Conservation (phyloP, 2,329 filamentous ascomycete species). For the Paecilomyces sp. region DNA sequence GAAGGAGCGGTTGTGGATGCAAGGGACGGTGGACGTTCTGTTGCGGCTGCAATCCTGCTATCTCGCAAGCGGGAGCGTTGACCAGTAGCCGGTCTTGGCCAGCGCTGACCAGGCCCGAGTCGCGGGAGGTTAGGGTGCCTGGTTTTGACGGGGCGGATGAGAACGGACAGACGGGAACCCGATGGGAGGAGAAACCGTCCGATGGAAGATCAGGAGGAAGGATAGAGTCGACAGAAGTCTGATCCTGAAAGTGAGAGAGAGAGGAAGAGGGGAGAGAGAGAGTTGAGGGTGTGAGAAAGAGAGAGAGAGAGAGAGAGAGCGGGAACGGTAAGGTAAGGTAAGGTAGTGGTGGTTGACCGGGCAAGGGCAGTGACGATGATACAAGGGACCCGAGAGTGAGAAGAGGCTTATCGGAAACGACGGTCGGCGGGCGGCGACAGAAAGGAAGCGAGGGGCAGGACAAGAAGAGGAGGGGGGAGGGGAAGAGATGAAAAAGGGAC, state of each 20-base stretch:
- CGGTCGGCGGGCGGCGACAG: conserved; percentile 14
- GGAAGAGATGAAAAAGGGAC: conserved; percentile 1
- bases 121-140: neutral
- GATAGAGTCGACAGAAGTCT: neutral
- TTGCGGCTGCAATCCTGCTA: neutral
- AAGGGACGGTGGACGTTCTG: neutral
- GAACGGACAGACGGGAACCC: conserved; percentile 8
- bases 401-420: conserved; percentile 28
- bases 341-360: conserved; percentile 4
- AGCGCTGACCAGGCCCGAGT: neutral
- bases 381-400: conserved; percentile 4
- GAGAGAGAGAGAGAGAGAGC: conserved; percentile 3
- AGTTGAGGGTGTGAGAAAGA: conserved; percentile 1
- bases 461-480: neutral
- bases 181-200: conserved; percentile 2
- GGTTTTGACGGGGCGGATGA: conserved; percentile 5
- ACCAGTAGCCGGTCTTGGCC: neutral
- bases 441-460: conserved; percentile 14
- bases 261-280: neutral
- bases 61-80: neutral
- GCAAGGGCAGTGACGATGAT: conserved; percentile 17
- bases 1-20: neutral
- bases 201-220: neutral
- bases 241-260: neutral
- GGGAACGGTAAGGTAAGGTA: conserved; percentile 2